A percentile compares a stretch with the other conserved stretches of the same genome.
Evolutionary conservation across 805 yeast genomes (phyloP).

Genomic region (Candida cerambycidarum): DNA sequence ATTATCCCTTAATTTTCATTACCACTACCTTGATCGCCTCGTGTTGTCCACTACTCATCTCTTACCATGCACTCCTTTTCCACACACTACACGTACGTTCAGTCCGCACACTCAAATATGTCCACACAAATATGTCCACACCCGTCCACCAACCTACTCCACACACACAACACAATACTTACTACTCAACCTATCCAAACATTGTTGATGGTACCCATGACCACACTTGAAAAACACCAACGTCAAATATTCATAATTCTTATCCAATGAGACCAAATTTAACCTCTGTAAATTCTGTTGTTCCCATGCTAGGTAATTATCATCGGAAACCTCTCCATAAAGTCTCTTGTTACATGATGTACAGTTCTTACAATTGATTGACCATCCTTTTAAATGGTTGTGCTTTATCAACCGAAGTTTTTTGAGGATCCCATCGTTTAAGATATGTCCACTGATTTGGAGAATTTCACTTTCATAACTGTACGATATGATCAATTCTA

Average conservation of each 20-base stretch:
- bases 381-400: conserved; percentile 61
- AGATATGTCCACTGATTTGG: conserved; percentile 48
- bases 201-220: conserved; percentile 63
- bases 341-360: conserved; percentile 72
- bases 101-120: too few relatives aligned
- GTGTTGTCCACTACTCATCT: too few relatives aligned
- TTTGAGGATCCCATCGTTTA: conserved; percentile 55
- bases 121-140: too few relatives aligned
- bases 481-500: conserved; percentile 64
- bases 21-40: too few relatives aligned
- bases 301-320: conserved; percentile 60
- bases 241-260: conserved; percentile 24
- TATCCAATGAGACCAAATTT: neutral
- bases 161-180: conserved; percentile 20
- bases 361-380: conserved; percentile 50
- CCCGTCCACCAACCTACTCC: too few relatives aligned
- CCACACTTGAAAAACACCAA: conserved; percentile 61
- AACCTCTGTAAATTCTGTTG: conserved; percentile 23
- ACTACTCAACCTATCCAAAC: conserved; percentile 48
- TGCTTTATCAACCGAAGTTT: conserved; percentile 44
- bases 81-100: too few relatives aligned
- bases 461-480: conserved; percentile 61
- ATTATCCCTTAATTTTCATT: too few relatives aligned
- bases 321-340: conserved; percentile 63
- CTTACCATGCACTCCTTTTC: too few relatives aligned